These are phyloP conservation scores for Coniophora puteana DNA, from an alignment of 1,284 basidiomycete genomes.

Conservation along the genomic window DNA sequence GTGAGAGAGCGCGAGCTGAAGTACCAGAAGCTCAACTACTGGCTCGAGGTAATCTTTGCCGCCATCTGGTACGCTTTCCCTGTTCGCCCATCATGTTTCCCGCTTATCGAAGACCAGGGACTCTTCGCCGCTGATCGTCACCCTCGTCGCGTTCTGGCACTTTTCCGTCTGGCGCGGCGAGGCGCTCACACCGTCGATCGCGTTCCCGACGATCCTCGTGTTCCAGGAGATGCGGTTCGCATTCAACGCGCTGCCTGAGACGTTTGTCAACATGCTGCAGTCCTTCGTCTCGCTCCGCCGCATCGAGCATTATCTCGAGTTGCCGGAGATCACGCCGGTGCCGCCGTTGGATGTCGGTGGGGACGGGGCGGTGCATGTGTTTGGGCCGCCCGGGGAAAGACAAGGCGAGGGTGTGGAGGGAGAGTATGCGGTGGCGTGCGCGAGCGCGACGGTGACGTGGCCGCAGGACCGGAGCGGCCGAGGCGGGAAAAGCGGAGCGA, in stretches of 20 bases:
- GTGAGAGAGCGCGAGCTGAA: conserved; percentile 79
- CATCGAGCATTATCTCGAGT: conserved; percentile 85
- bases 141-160: conserved; percentile 81
- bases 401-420: no score
- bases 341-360: conserved; percentile 53
- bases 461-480: conserved; percentile 63
- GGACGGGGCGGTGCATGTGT: conserved; percentile 37
- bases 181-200: conserved; percentile 76
- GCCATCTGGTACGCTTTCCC: conserved; percentile 68
- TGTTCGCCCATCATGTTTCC: conserved; percentile 5
- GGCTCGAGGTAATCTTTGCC: conserved; percentile 80
- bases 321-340: conserved; percentile 64
- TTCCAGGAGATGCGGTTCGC: conserved; percentile 87
- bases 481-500: conserved; percentile 32
- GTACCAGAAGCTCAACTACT: conserved; percentile 83
- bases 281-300: conserved; percentile 83
- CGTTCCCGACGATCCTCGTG: conserved; percentile 82
- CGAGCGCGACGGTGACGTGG: conserved; percentile 88
- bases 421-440: conserved; percentile 73
- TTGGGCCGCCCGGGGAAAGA: no score
- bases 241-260: conserved; percentile 85
- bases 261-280: conserved; percentile 82
- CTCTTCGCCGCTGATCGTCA: conserved; percentile 71
- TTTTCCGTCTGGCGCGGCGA: conserved; percentile 70
- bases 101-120: conserved; percentile 42